Evolutionary conservation across 2,329 filamentous ascomycete genomes (phyloP).

Genomic region (Phaeophleospora eucalypticola): DNA sequence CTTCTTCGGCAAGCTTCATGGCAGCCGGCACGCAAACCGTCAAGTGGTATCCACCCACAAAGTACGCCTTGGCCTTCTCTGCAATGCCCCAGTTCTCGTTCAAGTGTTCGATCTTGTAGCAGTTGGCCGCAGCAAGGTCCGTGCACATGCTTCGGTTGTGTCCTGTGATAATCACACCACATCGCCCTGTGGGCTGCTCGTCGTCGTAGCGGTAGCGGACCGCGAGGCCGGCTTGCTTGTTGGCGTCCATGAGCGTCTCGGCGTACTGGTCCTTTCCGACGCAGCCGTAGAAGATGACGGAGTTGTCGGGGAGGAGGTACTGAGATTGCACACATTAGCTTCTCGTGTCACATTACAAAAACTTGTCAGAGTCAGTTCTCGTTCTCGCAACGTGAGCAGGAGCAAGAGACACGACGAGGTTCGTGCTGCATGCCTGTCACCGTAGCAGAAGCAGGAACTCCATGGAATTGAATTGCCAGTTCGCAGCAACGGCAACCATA

Average conservation of each 20-base stretch:
- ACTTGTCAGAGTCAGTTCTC: background rate
- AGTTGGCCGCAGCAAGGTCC: constrained; percentile 91
- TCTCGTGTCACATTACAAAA: background rate
- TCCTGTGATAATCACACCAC: constrained; percentile 93
- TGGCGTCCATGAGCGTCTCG: constrained; percentile 79
- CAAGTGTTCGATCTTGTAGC: constrained; percentile 92
- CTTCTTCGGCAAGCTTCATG: constrained; percentile 84
- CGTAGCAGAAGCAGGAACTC: too few relatives aligned
- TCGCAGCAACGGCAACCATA: too few relatives aligned
- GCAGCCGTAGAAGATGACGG: constrained; percentile 88
- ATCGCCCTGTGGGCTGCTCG: constrained; percentile 80
- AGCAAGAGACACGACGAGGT: too few relatives aligned
- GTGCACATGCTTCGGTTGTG: constrained; percentile 94
- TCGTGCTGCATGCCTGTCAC: too few relatives aligned
- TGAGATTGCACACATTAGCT: constrained; percentile 29
- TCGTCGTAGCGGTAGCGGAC: constrained; percentile 94
- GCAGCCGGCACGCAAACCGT: constrained; percentile 92
- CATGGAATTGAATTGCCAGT: too few relatives aligned
- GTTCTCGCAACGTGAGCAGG: too few relatives aligned
- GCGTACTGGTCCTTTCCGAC: constrained; percentile 96
- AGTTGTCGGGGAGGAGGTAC: constrained; percentile 88
- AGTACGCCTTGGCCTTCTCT: constrained; percentile 82
- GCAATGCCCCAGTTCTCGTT: constrained; percentile 93
- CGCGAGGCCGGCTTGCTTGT: constrained; percentile 80
- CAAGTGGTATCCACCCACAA: constrained; percentile 94